Percentiles rank a stretch among this genome's conserved stretches.
Conservation (phyloP, 2,329 filamentous ascomycete genomes). For the Myriangium duriaei region DNA sequence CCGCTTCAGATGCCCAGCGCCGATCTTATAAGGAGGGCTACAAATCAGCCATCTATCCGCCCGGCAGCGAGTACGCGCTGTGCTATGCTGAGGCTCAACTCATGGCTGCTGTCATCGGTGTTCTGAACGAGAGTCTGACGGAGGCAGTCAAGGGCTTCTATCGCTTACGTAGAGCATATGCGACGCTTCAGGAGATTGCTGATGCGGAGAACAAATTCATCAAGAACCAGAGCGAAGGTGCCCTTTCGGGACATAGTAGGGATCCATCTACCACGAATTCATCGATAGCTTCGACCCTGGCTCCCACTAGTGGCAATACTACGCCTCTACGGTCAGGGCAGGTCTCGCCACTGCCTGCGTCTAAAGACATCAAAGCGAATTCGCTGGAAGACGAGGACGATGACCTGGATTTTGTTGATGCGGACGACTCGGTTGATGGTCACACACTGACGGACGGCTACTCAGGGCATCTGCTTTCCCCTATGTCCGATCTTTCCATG, state of each 20-base stretch:
- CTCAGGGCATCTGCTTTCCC: constrained; percentile 31
- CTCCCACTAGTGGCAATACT: neutral
- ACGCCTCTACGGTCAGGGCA: constrained; percentile 2
- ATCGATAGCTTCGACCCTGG: constrained; percentile 4
- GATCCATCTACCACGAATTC: constrained; percentile 1
- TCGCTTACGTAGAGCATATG: constrained; percentile 77
- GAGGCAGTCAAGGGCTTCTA: constrained; percentile 89
- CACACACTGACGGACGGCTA: constrained; percentile 36
- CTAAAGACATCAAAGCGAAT: constrained; percentile 10
- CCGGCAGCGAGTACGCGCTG: constrained; percentile 76
- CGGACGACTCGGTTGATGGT: constrained; percentile 36
- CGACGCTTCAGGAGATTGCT: constrained; percentile 68
- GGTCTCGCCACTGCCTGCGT: neutral
- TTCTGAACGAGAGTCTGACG: constrained; percentile 83
- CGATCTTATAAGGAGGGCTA: constrained; percentile 56
- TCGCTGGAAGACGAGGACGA: constrained; percentile 24
- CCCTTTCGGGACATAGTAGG: neutral
- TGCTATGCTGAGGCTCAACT: constrained; percentile 76
- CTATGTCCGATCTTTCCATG: constrained; percentile 15
- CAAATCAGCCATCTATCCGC: constrained; percentile 56
- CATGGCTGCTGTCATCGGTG: constrained; percentile 77
- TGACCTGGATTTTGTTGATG: constrained; percentile 45
- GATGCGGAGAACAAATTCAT: constrained; percentile 56
- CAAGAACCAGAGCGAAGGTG: constrained; percentile 20
- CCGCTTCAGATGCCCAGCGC: constrained; percentile 63